Evolutionary conservation across 2,329 filamentous ascomycete species (phyloP), one percentile per base, ranked within the genome.

Genomic region (Podosphaera xanthii): DNA sequence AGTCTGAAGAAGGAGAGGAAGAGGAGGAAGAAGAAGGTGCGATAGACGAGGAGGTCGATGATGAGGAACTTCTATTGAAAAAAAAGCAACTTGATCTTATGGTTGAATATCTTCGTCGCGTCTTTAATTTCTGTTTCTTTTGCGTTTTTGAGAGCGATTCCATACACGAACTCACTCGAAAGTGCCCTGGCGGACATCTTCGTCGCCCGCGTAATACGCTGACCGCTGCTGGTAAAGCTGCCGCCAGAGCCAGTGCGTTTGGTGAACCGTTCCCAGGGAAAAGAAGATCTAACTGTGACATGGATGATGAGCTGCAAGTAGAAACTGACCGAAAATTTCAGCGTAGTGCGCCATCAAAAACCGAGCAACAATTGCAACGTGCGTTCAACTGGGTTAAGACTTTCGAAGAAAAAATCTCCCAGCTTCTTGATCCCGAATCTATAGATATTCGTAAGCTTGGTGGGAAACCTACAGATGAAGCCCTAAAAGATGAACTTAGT

Each of bases 81-180:
- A 97, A 97, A 79, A 97, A 98, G 76, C 90, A 92, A 68, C 80
- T 98, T 57, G 92, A 98, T 72, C 76, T 98, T 42, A 78, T 95
- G 70, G 92, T 97, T 58, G 92, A 98, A 72, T 98, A 98, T 70
- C 78, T 98, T 61, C 88, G 92, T 58, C 84, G 92, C 14, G 92
- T 98, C 58, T 94, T 94, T 77, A 96, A 92, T 72, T 97, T 98
- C 73, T 98, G 92, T 75, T 96, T 98, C 76, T 98, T 97, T 75
- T 98, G 92, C 70, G 94, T 98, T 4, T 97, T 98, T 65, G 92
- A 98, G 72, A 92, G 89, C 68, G 92, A 98, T 71, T 97, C 91
- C 0, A 84, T 97, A 31, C 92, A 98, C 68, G 92, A 98, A 72
- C 76, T 98, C 64, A 90, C 87, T 48, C 83, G 92, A 61, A 97